Evolutionary conservation across 1,284 basidiomycete species (phyloP).

Genomic region (Melampsora larici-populina): DNA sequence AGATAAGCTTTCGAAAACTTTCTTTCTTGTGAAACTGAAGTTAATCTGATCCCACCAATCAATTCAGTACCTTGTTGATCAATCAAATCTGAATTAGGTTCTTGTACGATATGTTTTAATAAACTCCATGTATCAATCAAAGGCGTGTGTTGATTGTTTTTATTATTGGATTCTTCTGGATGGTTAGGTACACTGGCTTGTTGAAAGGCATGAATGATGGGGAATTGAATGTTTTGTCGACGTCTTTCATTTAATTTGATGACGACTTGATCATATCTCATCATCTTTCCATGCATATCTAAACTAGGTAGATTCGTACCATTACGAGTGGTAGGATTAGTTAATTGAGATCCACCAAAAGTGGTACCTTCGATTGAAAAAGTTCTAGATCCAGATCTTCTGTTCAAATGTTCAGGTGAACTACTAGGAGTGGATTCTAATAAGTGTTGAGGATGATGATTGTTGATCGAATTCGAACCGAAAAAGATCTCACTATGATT

Average conservation of each 20-base stretch:
- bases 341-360: constrained; percentile 34
- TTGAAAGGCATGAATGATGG: constrained; percentile 67
- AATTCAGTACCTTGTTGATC: constrained; percentile 30
- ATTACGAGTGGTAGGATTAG: constrained; percentile 44
- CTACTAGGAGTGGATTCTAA: constrained; percentile 20
- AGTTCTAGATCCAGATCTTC: constrained; percentile 42
- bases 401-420: constrained; percentile 36
- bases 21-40: constrained; percentile 51
- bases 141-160: constrained; percentile 50
- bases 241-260: constrained; percentile 70
- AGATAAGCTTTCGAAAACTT: constrained; percentile 57
- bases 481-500: not conserved
- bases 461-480: constrained; percentile 42
- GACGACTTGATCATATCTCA: constrained; percentile 82
- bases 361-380: constrained; percentile 34
- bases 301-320: constrained; percentile 57
- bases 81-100: constrained; percentile 54
- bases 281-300: constrained; percentile 78
- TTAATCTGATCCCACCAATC: constrained; percentile 49
- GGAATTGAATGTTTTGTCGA: constrained; percentile 68
- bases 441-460: constrained; percentile 38
- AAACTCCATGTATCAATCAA: constrained; percentile 55
- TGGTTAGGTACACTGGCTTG: constrained; percentile 59
- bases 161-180: constrained; percentile 48
- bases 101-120: constrained; percentile 57